A percentile compares a stretch with the other conserved stretches of the same genome.
Evolutionary conservation across 2,329 filamentous ascomycete genomes (phyloP).

Genomic region (Aspergillus piperis): DNA sequence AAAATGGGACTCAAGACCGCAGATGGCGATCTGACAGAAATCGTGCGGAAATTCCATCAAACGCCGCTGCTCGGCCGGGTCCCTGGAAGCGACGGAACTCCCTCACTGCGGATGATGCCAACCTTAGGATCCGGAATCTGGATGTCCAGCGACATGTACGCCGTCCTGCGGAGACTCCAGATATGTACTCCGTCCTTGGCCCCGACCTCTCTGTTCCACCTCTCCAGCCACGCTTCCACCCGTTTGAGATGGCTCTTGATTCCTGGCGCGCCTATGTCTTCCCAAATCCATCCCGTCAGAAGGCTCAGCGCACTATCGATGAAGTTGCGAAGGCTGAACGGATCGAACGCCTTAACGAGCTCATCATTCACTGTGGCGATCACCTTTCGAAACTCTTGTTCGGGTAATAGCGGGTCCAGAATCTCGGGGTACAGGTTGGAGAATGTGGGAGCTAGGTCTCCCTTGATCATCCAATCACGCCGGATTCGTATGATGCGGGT

Average conservation of each 20-base stretch:
- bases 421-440: constrained; percentile 97
- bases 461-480: constrained; percentile 86
- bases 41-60: not conserved
- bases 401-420: constrained; percentile 78
- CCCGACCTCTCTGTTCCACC: constrained; percentile 75
- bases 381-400: constrained; percentile 81
- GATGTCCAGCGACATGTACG: constrained; percentile 71
- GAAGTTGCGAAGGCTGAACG: constrained; percentile 74
- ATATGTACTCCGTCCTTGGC: constrained; percentile 67
- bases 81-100: constrained; percentile 33
- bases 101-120: constrained; percentile 45
- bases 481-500: constrained; percentile 91
- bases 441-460: constrained; percentile 89
- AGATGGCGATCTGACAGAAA: not conserved
- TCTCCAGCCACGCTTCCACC: constrained; percentile 79
- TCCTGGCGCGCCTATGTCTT: constrained; percentile 77
- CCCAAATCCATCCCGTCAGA: constrained; percentile 91
- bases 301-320: constrained; percentile 78
- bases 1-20: not conserved
- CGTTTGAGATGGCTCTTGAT: constrained; percentile 70
- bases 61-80: constrained; percentile 39
- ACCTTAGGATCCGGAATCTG: constrained; percentile 55
- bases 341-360: constrained; percentile 75
- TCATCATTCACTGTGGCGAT: constrained; percentile 80
- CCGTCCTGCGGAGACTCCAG: constrained; percentile 76